These are phyloP conservation scores for Guyanaporus albipodus DNA, from an alignment of 768 basidiomycete genomes.

Conservation along the genomic window DNA sequence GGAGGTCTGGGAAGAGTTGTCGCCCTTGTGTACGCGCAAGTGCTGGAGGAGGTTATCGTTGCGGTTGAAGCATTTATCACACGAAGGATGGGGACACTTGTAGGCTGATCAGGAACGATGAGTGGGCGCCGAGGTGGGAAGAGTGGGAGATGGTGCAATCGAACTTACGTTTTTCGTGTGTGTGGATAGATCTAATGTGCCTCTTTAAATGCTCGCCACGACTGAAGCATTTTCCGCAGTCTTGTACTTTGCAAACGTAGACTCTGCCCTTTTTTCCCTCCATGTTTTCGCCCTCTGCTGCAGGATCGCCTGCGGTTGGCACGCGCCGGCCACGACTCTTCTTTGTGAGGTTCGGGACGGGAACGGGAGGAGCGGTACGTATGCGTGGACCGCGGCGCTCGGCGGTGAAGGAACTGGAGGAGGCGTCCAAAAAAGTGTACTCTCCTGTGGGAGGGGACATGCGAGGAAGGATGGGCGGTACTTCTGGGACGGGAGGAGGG, in stretches of 20 bases:
- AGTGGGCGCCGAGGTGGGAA: conserved; percentile 15
- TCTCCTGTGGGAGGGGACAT: conserved; percentile 31
- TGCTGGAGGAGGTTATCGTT: conserved; percentile 82
- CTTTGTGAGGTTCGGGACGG: conserved; percentile 76
- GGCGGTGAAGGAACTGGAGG: conserved; percentile 34
- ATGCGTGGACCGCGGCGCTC: conserved; percentile 46
- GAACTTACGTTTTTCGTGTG: conserved; percentile 70
- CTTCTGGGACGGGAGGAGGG: conserved; percentile 7
- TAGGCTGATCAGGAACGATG: conserved; percentile 50
- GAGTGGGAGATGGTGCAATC: conserved; percentile 14
- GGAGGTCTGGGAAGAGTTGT: conserved; percentile 33
- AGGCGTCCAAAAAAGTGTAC: conserved; percentile 34
- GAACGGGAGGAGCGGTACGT: conserved; percentile 57
- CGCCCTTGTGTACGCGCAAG: conserved; percentile 60
- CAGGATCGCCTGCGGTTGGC: conserved; percentile 44
- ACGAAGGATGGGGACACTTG: conserved; percentile 61
- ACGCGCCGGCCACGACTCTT: conserved; percentile 77
- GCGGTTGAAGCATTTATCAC: conserved; percentile 72
- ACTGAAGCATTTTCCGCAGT: conserved; percentile 70
- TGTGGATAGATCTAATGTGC: conserved; percentile 71
- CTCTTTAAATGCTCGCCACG: conserved; percentile 75
- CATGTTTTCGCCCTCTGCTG: conserved; percentile 20
- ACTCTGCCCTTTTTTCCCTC: conserved; percentile 34
- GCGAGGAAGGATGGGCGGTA: conserved; percentile 5
- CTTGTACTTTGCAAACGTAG: conserved; percentile 64